These are phyloP conservation scores for Lachancea sp. DNA, from an alignment of 805 yeast species.

Conservation along the genomic window DNA sequence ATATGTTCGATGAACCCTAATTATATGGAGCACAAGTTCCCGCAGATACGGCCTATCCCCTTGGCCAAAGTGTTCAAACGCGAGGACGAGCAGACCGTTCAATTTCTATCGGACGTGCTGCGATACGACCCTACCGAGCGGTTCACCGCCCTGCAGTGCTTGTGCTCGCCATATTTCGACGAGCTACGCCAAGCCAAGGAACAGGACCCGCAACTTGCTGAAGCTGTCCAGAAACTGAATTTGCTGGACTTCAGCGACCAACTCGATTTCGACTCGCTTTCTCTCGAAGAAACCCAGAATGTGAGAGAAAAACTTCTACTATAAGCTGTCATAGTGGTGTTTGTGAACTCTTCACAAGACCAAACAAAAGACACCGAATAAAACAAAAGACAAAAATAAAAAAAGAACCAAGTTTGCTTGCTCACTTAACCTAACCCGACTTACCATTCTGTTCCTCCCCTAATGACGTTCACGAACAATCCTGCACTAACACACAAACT, in stretches of 20 bases:
- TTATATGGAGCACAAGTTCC: constrained; percentile 95
- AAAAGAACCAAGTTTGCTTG: not conserved
- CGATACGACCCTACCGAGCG: constrained; percentile 66
- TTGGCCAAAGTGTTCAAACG: constrained; percentile 56
- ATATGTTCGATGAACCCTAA: constrained; percentile 93
- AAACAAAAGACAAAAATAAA: too few relatives aligned
- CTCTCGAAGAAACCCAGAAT: constrained; percentile 22
- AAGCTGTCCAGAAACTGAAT: constrained; percentile 14
- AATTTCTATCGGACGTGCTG: constrained; percentile 49
- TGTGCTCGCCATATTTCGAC: constrained; percentile 27
- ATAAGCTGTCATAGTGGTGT: not conserved
- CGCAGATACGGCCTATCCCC: constrained; percentile 76
- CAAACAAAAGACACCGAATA: too few relatives aligned
- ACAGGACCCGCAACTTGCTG: constrained; percentile 1
- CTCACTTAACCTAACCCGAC: not conserved
- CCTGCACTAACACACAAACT: not conserved
- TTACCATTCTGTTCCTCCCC: not conserved
- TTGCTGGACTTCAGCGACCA: constrained; percentile 26
- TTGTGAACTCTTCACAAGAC: too few relatives aligned
- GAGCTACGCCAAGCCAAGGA: constrained; percentile 19
- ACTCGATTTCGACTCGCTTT: constrained; percentile 26
- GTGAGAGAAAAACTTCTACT: constrained; percentile 15
- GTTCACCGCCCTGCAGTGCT: constrained; percentile 43
- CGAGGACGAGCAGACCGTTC: constrained; percentile 43
- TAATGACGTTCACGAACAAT: constrained; percentile 6